Evolutionary conservation across 257 asterid species (phyloP), one percentile per base, ranked within the genome.

Genomic region (Solanum appendiculatum): DNA sequence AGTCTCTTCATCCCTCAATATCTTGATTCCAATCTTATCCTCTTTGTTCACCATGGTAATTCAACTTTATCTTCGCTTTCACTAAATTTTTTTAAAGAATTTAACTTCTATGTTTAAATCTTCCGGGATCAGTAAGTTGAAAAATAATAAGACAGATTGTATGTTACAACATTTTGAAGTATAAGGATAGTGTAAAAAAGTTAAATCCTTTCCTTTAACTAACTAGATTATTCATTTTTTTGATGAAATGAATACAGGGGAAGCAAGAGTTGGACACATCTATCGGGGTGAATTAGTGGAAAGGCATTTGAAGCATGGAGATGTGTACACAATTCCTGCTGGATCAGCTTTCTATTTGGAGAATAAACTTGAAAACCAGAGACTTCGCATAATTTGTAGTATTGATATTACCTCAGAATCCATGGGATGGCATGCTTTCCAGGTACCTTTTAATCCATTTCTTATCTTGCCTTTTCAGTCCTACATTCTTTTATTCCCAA

Each of bases 1-100:
- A 89, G 90, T 85, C 92, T 97, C 23, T 93, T 97, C 94, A 86
- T 94, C 73, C 99, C 99, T 90, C 99, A 95, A 89, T 97, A 95
- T 63, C 98, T 97, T 66, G 99, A 97, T 92, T 91, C 97, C 66
- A 88, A 89, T 87, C 93, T 94, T 88, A 89, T 97, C 83, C 92
- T 97, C 92, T 94, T 94, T 92, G n/a, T 97, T 84, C 92, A 93
- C 86, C 87, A 92, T 88, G 99, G 99, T 95, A 56, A 69, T 68
- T 15, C 75, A 68, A 29, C 39, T 27, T 66, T 33, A 27, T 66
- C 36, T 31, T 66, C 21, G 3, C 23, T 75, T 75, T 40, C 25
- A 7, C 44, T 33, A 9, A 7, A 70, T 70, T 13, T 33, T 4
- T 8, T 0, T 12, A 16, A 60, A 39, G 16, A 39, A 9, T 46